Evolutionary conservation across 169 alveolate species (phyloP), one percentile per base, ranked within the genome.

Genomic region (Theileria parva): DNA sequence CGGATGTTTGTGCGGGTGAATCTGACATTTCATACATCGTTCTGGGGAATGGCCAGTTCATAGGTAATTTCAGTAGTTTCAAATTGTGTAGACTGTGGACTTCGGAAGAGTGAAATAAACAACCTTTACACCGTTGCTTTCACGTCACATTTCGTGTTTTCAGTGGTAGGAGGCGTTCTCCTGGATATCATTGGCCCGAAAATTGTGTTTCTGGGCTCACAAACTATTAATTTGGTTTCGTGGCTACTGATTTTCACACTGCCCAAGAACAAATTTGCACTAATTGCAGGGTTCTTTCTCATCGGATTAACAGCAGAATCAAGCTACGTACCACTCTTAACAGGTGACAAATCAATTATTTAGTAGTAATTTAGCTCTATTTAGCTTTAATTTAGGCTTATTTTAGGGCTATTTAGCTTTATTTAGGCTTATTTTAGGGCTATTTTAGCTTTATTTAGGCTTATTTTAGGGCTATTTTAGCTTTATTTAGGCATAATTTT

Each of bases 291-390:
- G 19, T 80, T 80, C 77, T 68, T 80, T 8, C 8, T 73, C 8
- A 66, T 81, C 27, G 88, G 88, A n/a, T 23, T 73, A n/a, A 72
- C 70, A 39, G 77, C 80, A 34, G 88, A 81, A 37, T 69, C 85
- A 0, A 64, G 66, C 17, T 73, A 59, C 74, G 75, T 73, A 9
- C 88, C 87, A 19, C 39, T 80, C n/a, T 30, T 80, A 13, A 67
- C 75, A 21, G 75, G 75, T n/a, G n/a, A n/a, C n/a, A n/a, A n/a
- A n/a, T n/a, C n/a, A n/a, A n/a, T n/a, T n/a, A n/a, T n/a, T n/a
- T n/a, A n/a, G n/a, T n/a, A n/a, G n/a, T n/a, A n/a, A n/a, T n/a
- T n/a, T n/a, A n/a, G n/a, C n/a, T n/a, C n/a, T n/a, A n/a, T n/a
- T n/a, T n/a, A n/a, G n/a, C n/a, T n/a, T n/a, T n/a, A n/a, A n/a